phyloP scores from a whole-genome alignment of 352 stramenopile species.

The Thraustochytrium sp. region DNA sequence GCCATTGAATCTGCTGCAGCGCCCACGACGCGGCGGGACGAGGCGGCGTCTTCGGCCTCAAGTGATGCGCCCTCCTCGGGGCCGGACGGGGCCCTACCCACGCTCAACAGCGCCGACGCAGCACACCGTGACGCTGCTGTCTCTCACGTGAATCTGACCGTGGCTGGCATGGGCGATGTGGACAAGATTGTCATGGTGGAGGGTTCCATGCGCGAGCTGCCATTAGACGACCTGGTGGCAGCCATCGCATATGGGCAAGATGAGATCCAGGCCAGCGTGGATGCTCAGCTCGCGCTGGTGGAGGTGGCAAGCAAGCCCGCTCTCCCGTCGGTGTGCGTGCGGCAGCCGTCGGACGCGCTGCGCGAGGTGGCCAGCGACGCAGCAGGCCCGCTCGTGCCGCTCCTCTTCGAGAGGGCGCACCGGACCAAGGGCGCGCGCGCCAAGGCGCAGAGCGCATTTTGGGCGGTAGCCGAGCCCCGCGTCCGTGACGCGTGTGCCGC shows the following conservation, averaged over 20 bases:
- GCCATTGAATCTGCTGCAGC: neutral
- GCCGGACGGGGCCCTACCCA: no score
- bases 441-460: neutral
- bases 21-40: neutral
- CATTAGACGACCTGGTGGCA: neutral
- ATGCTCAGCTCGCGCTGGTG: neutral
- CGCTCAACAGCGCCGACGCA: neutral
- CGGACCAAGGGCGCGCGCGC: neutral
- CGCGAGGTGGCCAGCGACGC: neutral
- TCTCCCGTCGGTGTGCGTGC: neutral
- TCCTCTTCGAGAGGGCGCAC: neutral
- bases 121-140: neutral
- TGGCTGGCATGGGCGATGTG: neutral
- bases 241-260: neutral
- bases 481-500: neutral
- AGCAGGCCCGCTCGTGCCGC: neutral
- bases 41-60: neutral
- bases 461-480: neutral
- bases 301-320: neutral
- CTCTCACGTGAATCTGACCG: neutral
- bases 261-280: neutral
- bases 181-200: constrained; percentile 22
- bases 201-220: neutral
- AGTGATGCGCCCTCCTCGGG: no score
- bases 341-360: neutral